Conservation (phyloP, 768 basidiomycete genomes). For the Pholiota molesta region DNA sequence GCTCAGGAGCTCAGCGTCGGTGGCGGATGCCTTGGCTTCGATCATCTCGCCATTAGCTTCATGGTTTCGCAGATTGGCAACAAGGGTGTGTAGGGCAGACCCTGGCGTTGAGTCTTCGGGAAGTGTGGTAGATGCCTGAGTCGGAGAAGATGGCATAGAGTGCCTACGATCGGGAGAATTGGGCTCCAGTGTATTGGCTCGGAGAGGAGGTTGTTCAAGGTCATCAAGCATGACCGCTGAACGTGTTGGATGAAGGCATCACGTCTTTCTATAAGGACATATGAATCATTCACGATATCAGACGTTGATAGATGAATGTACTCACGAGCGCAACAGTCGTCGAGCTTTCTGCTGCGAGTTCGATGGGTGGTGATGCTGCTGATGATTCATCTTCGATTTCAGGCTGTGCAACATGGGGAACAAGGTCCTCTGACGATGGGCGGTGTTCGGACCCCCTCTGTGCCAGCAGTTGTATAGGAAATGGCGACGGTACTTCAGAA, state of each 20-base stretch:
- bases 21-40: constrained; percentile 39
- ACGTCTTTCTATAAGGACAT: constrained; percentile 51
- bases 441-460: constrained; percentile 17
- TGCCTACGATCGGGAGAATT: constrained; percentile 61
- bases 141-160: constrained; percentile 53
- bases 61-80: constrained; percentile 61
- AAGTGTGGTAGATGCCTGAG: constrained; percentile 32
- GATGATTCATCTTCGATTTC: constrained; percentile 17
- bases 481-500: constrained; percentile 41
- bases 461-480: constrained; percentile 38
- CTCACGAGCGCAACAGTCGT: constrained; percentile 8
- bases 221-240: constrained; percentile 74
- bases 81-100: constrained; percentile 62
- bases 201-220: constrained; percentile 70
- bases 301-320: constrained; percentile 1
- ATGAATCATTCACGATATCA: background rate
- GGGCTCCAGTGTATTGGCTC: constrained; percentile 51
- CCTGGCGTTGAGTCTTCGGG: constrained; percentile 39
- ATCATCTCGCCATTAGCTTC: constrained; percentile 48
- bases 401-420: background rate
- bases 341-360: constrained; percentile 8
- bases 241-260: constrained; percentile 75
- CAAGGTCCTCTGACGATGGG: background rate
- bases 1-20: constrained; percentile 55
- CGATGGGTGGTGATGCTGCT: constrained; percentile 1